phyloP scores from a whole-genome alignment of 169 alveolate genomes.

The Prorocentrum cordatum region DNA sequence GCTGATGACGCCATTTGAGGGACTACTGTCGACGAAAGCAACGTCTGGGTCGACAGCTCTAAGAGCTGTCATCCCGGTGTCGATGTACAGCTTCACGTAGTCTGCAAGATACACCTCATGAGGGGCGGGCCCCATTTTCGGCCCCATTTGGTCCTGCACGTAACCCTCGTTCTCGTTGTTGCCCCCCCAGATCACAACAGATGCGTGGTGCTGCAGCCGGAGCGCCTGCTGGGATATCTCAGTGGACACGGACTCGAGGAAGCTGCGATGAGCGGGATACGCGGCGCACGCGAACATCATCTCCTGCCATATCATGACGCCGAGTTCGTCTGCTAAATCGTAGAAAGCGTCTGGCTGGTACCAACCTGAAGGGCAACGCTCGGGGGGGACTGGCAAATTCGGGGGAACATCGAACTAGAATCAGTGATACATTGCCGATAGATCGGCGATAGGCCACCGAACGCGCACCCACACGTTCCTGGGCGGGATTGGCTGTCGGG shows the following conservation, averaged over 20 bases:
- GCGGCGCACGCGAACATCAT: constrained; percentile 80
- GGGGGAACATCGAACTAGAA: too few species aligned
- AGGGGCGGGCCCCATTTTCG: background rate
- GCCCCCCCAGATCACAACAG: background rate
- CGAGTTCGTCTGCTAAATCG: constrained; percentile 77
- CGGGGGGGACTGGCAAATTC: too few species aligned
- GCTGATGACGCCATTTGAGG: background rate
- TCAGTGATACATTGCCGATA: too few species aligned
- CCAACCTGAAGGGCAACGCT: too few species aligned
- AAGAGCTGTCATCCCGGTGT: background rate
- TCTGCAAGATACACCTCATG: background rate
- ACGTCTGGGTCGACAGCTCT: background rate
- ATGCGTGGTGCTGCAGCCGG: background rate
- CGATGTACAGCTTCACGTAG: background rate
- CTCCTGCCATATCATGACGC: constrained; percentile 78
- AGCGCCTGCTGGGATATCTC: background rate
- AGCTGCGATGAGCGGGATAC: constrained; percentile 67
- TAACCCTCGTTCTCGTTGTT: background rate
- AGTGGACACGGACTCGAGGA: background rate
- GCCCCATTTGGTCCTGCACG: background rate
- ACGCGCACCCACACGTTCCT: too few species aligned
- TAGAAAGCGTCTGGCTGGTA: constrained; percentile 78
- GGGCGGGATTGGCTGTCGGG: too few species aligned
- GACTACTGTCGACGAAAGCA: background rate
- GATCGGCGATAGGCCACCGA: too few species aligned